phyloP scores from a whole-genome alignment of 2,329 filamentous ascomycete genomes.

The Aspergillus sp. region DNA sequence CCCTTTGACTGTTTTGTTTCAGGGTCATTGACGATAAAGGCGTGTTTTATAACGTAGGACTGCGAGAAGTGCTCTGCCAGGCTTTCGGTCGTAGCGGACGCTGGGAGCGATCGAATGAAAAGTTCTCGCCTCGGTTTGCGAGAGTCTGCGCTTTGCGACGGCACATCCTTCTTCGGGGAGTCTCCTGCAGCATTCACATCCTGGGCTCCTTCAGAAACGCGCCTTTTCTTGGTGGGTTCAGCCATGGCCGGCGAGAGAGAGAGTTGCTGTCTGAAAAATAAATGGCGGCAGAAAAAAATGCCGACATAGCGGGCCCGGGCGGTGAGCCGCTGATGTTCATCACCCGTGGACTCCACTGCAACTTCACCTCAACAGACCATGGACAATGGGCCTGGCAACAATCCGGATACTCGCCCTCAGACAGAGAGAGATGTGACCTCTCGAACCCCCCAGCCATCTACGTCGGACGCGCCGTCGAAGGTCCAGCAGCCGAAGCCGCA shows the following conservation, averaged over 20 bases:
- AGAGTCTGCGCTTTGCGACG: slow-evolving; percentile 13
- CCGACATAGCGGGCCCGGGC: slow-evolving; percentile 12
- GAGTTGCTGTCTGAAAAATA: slow-evolving; percentile 11
- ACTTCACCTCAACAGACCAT: no score
- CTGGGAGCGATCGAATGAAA: slow-evolving; percentile 80
- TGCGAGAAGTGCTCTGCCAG: slow-evolving; percentile 88
- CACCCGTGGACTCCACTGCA: no score
- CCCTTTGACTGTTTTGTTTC: slow-evolving; percentile 80
- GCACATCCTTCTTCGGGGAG: slow-evolving; percentile 11
- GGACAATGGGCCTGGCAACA: slow-evolving; percentile 42
- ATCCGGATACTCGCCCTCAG: slow-evolving; percentile 29
- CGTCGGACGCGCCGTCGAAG: slow-evolving; percentile 38
- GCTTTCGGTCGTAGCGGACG: slow-evolving; percentile 66
- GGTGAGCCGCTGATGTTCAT: slow-evolving; percentile 13
- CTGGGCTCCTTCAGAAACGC: slow-evolving; percentile 18
- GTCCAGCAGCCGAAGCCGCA: slow-evolving; percentile 84
- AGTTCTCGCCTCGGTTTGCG: slow-evolving; percentile 53
- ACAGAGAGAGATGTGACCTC: slow-evolving; percentile 23
- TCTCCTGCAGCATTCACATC: slow-evolving; percentile 13
- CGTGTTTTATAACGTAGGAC: slow-evolving; percentile 90
- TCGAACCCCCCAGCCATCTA: slow-evolving; percentile 43
- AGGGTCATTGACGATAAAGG: slow-evolving; percentile 80
- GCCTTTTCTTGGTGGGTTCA: slow-evolving; percentile 28
- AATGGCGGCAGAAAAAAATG: slow-evolving; percentile 29
- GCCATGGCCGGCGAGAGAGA: slow-evolving; percentile 17